Conservation (phyloP, 345 rosid genomes). For the Bruguiera gymnorhiza region DNA sequence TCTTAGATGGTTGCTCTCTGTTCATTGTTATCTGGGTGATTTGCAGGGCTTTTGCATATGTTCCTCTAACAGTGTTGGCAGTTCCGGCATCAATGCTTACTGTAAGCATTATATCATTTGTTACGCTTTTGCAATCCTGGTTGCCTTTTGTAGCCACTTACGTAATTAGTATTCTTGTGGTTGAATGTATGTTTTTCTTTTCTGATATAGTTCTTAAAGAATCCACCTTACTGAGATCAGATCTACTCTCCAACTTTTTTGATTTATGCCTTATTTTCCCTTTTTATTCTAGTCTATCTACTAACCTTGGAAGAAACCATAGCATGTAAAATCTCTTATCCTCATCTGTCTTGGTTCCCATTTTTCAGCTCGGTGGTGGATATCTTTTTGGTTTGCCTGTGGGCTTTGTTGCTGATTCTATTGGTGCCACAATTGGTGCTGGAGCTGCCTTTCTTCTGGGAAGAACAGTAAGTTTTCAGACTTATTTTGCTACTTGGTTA, state of each 20-base stretch:
- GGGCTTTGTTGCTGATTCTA: conserved; percentile 92
- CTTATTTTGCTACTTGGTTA: neutral
- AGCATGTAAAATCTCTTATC: neutral
- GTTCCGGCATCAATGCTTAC: conserved; percentile 99
- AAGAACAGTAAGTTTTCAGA: conserved; percentile 52
- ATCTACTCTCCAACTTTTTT: neutral
- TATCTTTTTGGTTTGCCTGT: conserved; percentile 92
- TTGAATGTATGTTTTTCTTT: neutral
- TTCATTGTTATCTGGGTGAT: conserved; percentile 7
- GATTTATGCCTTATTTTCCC: neutral
- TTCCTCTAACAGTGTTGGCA: conserved; percentile 93
- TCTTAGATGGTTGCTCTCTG: neutral
- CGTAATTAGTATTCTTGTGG: neutral
- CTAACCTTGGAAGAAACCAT: neutral
- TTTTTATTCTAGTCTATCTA: neutral
- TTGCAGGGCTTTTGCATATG: conserved; percentile 86
- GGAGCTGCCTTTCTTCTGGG: conserved; percentile 96
- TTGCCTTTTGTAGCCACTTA: neutral
- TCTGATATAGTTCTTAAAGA: neutral
- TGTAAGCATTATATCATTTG: conserved; percentile 42
- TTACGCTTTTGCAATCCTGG: conserved; percentile 6
- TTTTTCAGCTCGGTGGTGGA: conserved; percentile 93
- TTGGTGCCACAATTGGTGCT: conserved; percentile 90
- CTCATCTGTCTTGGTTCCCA: conserved; percentile 16
- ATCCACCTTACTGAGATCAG: neutral